Percentiles rank a stretch among this genome's conserved stretches.
These are phyloP conservation scores for Gonapodya prolifera DNA, from an alignment of 192 early-diverging fungal genomes.

Conservation along the genomic window DNA sequence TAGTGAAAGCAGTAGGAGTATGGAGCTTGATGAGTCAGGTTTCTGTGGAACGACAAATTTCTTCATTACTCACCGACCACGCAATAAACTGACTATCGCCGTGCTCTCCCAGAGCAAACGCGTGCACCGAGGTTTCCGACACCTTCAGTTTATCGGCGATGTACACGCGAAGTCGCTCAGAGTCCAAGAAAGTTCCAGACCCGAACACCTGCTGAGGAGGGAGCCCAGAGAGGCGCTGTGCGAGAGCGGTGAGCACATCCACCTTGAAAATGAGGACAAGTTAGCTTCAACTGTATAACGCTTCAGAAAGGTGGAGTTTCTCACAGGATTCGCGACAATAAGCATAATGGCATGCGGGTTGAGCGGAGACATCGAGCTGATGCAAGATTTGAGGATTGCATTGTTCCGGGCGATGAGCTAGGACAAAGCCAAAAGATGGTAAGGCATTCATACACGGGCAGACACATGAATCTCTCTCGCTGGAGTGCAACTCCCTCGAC, in stretches of 20 bases:
- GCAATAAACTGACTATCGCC: slow-evolving; percentile 76
- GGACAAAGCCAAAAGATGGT: no score
- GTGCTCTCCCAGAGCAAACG: slow-evolving; percentile 75
- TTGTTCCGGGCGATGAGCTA: slow-evolving; percentile 68
- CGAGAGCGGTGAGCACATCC: slow-evolving; percentile 71
- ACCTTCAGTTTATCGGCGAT: slow-evolving; percentile 42
- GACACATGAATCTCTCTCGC: no score
- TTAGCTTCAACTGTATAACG: no score
- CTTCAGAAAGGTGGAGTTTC: no score
- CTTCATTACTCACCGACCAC: slow-evolving; percentile 63
- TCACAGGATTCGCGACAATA: slow-evolving; percentile 73
- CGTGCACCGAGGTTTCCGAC: slow-evolving; percentile 59
- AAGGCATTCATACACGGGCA: no score
- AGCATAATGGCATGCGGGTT: slow-evolving; percentile 56
- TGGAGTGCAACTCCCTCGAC: no score
- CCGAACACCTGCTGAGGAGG: slow-evolving; percentile 70
- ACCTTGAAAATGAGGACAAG: no score
- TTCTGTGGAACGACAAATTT: no score
- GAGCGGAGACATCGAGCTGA: slow-evolving; percentile 62
- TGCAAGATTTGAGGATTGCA: slow-evolving; percentile 56
- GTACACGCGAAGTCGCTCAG: slow-evolving; percentile 50
- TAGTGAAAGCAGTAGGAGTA: no score
- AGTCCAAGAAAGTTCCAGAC: slow-evolving; percentile 73
- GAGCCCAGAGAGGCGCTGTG: slow-evolving; percentile 66
- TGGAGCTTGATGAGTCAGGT: no score